Evolutionary conservation across 805 yeast genomes (phyloP).

Genomic region (Yamadazyma takamatsuzukensis): DNA sequence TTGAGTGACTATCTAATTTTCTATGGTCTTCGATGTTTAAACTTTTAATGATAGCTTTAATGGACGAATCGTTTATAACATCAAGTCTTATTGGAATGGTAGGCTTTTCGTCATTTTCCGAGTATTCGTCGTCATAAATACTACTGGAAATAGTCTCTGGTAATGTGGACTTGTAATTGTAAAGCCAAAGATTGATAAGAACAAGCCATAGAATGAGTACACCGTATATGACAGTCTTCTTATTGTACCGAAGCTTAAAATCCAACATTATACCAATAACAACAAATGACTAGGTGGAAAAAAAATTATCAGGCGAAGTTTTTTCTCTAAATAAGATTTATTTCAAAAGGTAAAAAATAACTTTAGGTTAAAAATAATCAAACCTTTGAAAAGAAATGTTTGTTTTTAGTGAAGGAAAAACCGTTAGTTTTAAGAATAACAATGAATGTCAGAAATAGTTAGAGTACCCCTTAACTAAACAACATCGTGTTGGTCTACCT

Average conservation of each 20-base stretch:
- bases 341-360: no score
- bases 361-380: no score
- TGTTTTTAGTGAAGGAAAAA: no score
- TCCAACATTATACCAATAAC: no score
- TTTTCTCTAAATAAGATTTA: no score
- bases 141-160: not conserved
- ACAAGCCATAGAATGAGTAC: constrained; percentile 15
- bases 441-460: no score
- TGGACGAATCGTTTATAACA: constrained; percentile 7
- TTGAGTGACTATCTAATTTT: constrained; percentile 19
- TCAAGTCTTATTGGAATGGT: constrained; percentile 1
- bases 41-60: constrained; percentile 12
- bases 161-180: constrained; percentile 8
- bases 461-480: no score
- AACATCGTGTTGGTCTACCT: no score
- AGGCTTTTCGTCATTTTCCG: not conserved
- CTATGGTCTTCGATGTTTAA: constrained; percentile 17
- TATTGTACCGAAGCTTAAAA: constrained; percentile 8
- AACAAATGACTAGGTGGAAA: no score
- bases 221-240: constrained; percentile 12
- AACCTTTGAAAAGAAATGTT: no score
- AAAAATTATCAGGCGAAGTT: no score
- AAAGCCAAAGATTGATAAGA: constrained; percentile 16
- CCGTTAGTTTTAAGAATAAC: no score
- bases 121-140: constrained; percentile 13